phyloP scores from a whole-genome alignment of 1,139 yeast species.

The Scheffersomyces titani region DNA sequence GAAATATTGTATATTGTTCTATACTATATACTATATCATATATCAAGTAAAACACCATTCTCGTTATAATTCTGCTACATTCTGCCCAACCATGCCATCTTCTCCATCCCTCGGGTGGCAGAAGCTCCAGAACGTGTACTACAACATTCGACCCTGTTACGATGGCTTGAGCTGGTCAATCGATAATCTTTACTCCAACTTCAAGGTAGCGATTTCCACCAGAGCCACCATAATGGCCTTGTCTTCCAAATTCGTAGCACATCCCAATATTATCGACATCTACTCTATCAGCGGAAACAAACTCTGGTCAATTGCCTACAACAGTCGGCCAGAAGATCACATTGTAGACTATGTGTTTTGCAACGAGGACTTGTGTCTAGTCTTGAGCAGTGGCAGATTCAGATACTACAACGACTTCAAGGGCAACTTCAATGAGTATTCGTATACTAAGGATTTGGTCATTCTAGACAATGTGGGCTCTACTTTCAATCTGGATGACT shows the following conservation, averaged over 20 bases:
- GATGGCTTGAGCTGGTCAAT: conserved; percentile 38
- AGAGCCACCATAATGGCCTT: conserved; percentile 38
- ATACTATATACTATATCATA: not conserved
- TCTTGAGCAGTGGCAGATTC: conserved; percentile 56
- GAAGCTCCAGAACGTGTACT: conserved; percentile 60
- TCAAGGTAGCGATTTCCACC: conserved; percentile 28
- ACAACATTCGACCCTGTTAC: conserved; percentile 50
- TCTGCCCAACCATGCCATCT: conserved; percentile 15
- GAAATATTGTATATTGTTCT: not conserved
- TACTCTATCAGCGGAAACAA: conserved; percentile 56
- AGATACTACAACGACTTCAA: conserved; percentile 70
- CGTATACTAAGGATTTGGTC: conserved; percentile 34
- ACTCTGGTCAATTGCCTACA: conserved; percentile 50
- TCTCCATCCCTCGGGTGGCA: conserved; percentile 64
- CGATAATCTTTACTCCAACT: conserved; percentile 30
- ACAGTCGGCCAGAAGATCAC: conserved; percentile 55
- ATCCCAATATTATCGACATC: conserved; percentile 45
- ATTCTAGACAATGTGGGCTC: conserved; percentile 35
- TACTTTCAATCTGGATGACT: conserved; percentile 35
- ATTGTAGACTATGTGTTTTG: conserved; percentile 57
- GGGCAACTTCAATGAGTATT: conserved; percentile 60
- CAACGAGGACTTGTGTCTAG: conserved; percentile 63
- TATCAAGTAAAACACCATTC: not conserved
- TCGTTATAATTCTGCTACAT: not conserved
- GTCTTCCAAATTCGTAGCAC: conserved; percentile 32